A percentile compares a stretch with the other conserved stretches of the same genome.
Evolutionary conservation across 306 rosid species (phyloP).

Genomic region (Pterocarpus macrocarpus): DNA sequence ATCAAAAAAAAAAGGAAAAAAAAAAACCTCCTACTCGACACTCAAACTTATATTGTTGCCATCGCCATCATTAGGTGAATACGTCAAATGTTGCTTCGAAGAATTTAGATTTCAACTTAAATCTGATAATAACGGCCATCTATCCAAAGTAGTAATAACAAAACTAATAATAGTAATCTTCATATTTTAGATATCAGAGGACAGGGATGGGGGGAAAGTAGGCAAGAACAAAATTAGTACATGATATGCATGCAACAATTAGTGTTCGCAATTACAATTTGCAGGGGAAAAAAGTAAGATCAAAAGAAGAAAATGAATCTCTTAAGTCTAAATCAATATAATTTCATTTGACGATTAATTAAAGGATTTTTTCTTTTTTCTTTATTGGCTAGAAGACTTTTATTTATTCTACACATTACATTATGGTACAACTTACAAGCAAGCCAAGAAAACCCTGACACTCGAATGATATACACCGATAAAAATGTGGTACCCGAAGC

Average conservation of each 20-base stretch:
- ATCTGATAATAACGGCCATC: neutral
- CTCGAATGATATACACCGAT: slow-evolving; percentile 58
- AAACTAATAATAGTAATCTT: neutral
- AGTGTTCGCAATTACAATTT: too few species aligned
- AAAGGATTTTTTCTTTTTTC: neutral
- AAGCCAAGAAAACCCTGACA: slow-evolving; percentile 59
- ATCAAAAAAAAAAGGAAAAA: too few species aligned
- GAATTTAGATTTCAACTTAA: neutral
- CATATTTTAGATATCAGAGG: neutral
- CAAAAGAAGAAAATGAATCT: too few species aligned
- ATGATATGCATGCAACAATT: too few species aligned
- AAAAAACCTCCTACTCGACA: too few species aligned
- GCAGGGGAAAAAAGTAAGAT: too few species aligned
- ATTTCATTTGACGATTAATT: slow-evolving; percentile 49
- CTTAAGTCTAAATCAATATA: slow-evolving; percentile 5
- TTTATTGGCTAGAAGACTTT: slow-evolving; percentile 12
- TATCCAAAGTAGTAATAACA: neutral
- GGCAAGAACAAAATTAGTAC: neutral
- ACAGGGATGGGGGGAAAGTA: neutral
- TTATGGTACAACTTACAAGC: slow-evolving; percentile 51
- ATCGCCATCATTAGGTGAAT: neutral
- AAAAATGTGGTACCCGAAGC: slow-evolving; percentile 53
- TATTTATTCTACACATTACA: slow-evolving; percentile 70
- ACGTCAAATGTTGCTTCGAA: neutral
- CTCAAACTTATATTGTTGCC: neutral